These are phyloP conservation scores for Suillus hirtellus DNA, from an alignment of 768 basidiomycete species.

Conservation along the genomic window DNA sequence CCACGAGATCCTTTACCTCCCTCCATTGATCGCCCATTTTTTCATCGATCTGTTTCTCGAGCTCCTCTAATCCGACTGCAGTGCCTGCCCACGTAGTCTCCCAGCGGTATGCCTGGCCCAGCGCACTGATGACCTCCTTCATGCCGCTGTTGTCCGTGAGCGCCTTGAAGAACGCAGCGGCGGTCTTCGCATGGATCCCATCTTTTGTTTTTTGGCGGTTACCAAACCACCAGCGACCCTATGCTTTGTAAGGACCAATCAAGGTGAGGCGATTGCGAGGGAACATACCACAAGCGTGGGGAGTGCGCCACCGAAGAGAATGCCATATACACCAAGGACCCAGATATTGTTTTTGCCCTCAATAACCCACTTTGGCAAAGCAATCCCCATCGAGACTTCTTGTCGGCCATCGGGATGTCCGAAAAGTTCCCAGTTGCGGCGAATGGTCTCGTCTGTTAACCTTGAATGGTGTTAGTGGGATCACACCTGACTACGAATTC, in stretches of 20 bases:
- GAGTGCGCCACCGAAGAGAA: conserved; percentile 84
- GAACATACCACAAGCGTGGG: conserved; percentile 75
- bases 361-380: conserved; percentile 90
- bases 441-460: conserved; percentile 89
- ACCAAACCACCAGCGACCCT: conserved; percentile 98
- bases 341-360: conserved; percentile 89
- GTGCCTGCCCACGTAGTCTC: conserved; percentile 43
- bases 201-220: conserved; percentile 89
- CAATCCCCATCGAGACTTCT: conserved; percentile 91
- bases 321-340: conserved; percentile 85
- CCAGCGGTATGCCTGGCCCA: conserved; percentile 66
- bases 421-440: conserved; percentile 85
- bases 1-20: conserved; percentile 44
- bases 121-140: conserved; percentile 66
- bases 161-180: conserved; percentile 84
- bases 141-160: conserved; percentile 79
- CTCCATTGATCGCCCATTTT: conserved; percentile 57
- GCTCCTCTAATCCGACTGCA: conserved; percentile 41
- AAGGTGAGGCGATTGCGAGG: background rate
- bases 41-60: conserved; percentile 53
- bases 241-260: conserved; percentile 5
- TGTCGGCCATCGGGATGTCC: conserved; percentile 98
- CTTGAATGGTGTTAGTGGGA: conserved; percentile 36
- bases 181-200: conserved; percentile 77
- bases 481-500: background rate